phyloP scores from a whole-genome alignment of 2,329 filamentous ascomycete species.

The Hypoxylon sp. region DNA sequence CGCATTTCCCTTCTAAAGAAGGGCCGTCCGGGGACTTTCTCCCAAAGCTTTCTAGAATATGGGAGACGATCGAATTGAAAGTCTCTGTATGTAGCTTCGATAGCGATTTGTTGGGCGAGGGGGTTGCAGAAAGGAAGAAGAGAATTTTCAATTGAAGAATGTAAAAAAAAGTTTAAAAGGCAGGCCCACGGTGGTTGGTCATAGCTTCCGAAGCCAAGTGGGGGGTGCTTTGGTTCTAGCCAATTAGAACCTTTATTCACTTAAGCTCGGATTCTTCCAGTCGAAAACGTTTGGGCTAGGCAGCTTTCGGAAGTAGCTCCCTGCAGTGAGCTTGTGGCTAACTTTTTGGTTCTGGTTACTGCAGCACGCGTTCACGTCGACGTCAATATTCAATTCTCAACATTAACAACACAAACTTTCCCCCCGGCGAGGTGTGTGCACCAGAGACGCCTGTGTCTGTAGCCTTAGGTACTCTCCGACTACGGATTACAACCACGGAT shows the following conservation, averaged over 20 bases:
- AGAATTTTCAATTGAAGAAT: slow-evolving; percentile 39
- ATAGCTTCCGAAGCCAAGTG: slow-evolving; percentile 18
- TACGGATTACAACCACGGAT: not conserved
- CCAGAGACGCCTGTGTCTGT: not conserved
- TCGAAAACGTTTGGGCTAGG: not conserved
- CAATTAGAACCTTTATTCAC: not conserved
- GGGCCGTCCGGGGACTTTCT: slow-evolving; percentile 99
- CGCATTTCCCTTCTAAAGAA: slow-evolving; percentile 70
- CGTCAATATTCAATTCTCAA: slow-evolving; percentile 6
- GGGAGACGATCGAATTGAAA: slow-evolving; percentile 59
- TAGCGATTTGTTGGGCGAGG: slow-evolving; percentile 99
- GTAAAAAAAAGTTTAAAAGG: slow-evolving; percentile 13
- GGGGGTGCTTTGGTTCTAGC: not conserved
- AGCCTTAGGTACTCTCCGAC: not conserved
- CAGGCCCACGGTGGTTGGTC: slow-evolving; percentile 12
- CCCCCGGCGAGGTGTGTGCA: not conserved
- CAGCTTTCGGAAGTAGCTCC: not conserved
- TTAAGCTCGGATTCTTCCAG: not conserved
- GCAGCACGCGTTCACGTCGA: slow-evolving; percentile 15
- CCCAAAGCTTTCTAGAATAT: slow-evolving; percentile 80
- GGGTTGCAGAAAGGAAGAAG: slow-evolving; percentile 64
- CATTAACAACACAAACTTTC: not conserved
- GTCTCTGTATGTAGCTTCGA: slow-evolving; percentile 97
- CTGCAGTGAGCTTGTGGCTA: not conserved
- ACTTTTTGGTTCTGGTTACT: not conserved